Evolutionary conservation across 495 filamentous ascomycete species (phyloP).

Genomic region (Lophiotrema nucula): DNA sequence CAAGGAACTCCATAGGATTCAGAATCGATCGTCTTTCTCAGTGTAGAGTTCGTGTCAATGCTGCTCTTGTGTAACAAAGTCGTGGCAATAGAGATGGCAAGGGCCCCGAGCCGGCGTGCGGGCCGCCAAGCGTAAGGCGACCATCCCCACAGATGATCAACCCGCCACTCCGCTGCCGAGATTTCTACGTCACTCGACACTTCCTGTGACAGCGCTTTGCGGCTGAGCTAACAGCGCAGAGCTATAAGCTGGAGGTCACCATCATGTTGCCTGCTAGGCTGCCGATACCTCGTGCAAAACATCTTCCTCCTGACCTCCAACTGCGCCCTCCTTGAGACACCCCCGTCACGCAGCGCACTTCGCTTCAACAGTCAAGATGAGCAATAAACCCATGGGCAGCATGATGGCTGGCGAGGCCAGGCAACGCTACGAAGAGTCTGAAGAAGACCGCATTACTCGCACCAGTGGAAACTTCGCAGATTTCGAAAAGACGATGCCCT

Average conservation of each 20-base stretch:
- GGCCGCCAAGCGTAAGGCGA: no score
- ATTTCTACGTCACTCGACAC: neutral
- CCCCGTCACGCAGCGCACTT: constrained; percentile 6
- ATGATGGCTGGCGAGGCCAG: constrained; percentile 23
- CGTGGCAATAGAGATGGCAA: neutral
- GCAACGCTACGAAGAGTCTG: constrained; percentile 24
- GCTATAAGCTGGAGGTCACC: no score
- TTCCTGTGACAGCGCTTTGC: no score
- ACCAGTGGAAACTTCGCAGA: constrained; percentile 21
- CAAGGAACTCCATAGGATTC: no score
- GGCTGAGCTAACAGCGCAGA: no score
- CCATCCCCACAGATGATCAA: neutral
- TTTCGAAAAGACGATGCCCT: constrained; percentile 32
- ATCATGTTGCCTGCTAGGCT: neutral
- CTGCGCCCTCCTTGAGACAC: constrained; percentile 22
- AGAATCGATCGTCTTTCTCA: no score
- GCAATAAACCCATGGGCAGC: neutral
- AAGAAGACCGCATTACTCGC: constrained; percentile 26
- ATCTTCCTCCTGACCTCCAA: constrained; percentile 24
- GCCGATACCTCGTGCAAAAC: constrained; percentile 20
- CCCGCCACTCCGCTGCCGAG: no score
- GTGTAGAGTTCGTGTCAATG: no score
- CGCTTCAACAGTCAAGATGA: constrained; percentile 20
- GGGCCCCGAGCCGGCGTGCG: neutral
- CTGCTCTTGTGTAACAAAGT: no score